These are phyloP conservation scores for Cryphonectria radicalis DNA, from an alignment of 2,329 filamentous ascomycete species.

Conservation along the genomic window DNA sequence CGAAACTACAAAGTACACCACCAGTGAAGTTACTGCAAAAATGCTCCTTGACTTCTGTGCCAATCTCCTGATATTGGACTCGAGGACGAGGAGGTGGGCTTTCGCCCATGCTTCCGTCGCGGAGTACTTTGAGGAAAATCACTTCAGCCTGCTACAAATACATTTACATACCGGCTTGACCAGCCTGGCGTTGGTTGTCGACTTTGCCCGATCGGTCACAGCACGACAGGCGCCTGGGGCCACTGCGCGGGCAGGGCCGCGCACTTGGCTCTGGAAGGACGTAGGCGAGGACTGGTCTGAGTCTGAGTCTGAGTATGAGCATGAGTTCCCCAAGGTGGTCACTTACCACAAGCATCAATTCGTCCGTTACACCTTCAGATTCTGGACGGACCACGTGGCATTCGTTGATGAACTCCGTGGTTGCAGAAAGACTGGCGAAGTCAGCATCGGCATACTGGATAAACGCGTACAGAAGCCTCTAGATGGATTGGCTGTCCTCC, in stretches of 20 bases:
- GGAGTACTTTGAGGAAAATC: conserved; percentile 29
- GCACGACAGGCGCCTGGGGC: not conserved
- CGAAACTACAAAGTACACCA: not conserved
- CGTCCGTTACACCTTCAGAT: not conserved
- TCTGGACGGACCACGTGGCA: not conserved
- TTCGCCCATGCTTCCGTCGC: conserved; percentile 32
- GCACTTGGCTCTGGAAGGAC: not conserved
- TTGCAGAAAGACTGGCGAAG: not conserved
- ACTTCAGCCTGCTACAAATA: conserved; percentile 22
- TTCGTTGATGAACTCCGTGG: not conserved
- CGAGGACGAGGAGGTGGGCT: conserved; percentile 14
- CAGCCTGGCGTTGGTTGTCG: not conserved
- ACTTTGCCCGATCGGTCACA: not conserved
- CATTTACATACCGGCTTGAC: not conserved
- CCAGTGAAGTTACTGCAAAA: not conserved
- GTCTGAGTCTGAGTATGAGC: not conserved
- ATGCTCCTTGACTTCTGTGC: conserved; percentile 1
- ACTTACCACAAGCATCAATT: not conserved
- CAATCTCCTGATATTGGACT: not conserved
- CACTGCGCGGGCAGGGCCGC: not conserved
- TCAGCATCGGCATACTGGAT: no score
- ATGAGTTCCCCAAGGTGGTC: no score
- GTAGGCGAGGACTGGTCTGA: not conserved
- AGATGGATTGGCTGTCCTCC: not conserved
- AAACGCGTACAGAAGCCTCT: not conserved